Base-by-base conservation (phyloP, 495 filamentous ascomycete genomes). In the Sporormia fimetaria region DNA sequence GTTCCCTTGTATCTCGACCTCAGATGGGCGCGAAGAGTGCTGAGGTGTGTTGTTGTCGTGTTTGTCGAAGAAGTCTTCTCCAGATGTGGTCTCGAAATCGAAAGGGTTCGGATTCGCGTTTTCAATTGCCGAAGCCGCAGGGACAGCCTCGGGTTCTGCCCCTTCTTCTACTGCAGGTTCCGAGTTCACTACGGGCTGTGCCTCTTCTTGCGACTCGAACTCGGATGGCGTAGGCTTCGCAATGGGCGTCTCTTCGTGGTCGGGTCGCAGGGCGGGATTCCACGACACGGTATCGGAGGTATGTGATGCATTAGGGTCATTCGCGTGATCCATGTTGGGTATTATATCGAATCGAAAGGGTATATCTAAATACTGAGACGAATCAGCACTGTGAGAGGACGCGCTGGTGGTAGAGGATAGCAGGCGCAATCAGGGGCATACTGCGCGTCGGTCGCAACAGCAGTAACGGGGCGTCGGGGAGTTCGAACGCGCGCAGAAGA, bases 31-130 rank as follows among this genome's bases (percentile, higher is more conserved):
- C 6, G 15, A 17, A 5, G 22, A 33, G 25, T 27, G 28, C 8
- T 42, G 35, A 28, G 33, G 23, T 8, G 22, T 27, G 26, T 34
- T 15, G 18, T 22, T 33, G 16, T 31, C 22, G 21, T 40, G 48
- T 16, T 53, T 52, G 21, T 58, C 55, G 49, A 60, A 62, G 56
- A 63, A 63, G 18, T 60, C 58, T 26, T 57, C 59, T 28, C 61
- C 55, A 4, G 41, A 33, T 15, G n/a, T 36, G 26, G 37, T 21
- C 21, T 47, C 39, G 23, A 25, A 12, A 21, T 40, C 37, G 15
- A 32, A 42, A 33, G 34, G 36, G 42, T 33, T 25, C 29, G 25
- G 32, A 23, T 14, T 44, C 20, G 30, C n/a, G 12, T 42, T 29
- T 12, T 32, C 5, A n/a, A 43, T 25, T 7, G 21, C 32, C 10